These are phyloP conservation scores for Raddia distichophylla DNA, from an alignment of 176 grass and related monocot species.

Conservation along the genomic window DNA sequence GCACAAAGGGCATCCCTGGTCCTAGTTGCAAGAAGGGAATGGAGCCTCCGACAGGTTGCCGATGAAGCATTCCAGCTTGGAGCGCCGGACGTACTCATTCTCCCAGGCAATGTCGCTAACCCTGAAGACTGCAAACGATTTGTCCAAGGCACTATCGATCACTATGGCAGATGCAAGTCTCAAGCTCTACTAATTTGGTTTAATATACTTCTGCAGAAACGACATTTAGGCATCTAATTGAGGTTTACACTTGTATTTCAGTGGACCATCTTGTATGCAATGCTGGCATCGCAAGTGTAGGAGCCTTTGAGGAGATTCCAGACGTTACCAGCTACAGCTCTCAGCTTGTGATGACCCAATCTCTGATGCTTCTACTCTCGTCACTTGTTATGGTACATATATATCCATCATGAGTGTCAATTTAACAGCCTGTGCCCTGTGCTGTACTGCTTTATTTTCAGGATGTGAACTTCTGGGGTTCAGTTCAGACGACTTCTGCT, in stretches of 20 bases:
- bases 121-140: constrained; percentile 46
- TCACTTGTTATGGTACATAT: too few relatives aligned
- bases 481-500: constrained; percentile 59
- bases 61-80: constrained; percentile 43
- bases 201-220: not conserved
- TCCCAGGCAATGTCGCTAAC: constrained; percentile 47
- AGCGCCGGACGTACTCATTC: constrained; percentile 55
- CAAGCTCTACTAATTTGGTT: not conserved
- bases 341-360: constrained; percentile 31
- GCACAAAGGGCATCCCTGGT: constrained; percentile 53
- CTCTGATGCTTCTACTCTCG: not conserved
- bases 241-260: constrained; percentile 6
- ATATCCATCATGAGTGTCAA: not conserved
- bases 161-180: constrained; percentile 53
- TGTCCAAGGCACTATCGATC: constrained; percentile 46
- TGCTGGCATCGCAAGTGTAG: constrained; percentile 47
- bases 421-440: not conserved
- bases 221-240: not conserved
- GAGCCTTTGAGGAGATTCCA: constrained; percentile 63
- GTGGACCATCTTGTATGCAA: constrained; percentile 80
- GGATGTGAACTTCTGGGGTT: constrained; percentile 86
- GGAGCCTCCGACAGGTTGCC: constrained; percentile 54
- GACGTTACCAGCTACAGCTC: constrained; percentile 53
- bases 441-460: not conserved
- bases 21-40: constrained; percentile 62